Evolutionary conservation across 441 rosid genomes (phyloP), one percentile per base, ranked within the genome.

Genomic region (Erodium trifolium): DNA sequence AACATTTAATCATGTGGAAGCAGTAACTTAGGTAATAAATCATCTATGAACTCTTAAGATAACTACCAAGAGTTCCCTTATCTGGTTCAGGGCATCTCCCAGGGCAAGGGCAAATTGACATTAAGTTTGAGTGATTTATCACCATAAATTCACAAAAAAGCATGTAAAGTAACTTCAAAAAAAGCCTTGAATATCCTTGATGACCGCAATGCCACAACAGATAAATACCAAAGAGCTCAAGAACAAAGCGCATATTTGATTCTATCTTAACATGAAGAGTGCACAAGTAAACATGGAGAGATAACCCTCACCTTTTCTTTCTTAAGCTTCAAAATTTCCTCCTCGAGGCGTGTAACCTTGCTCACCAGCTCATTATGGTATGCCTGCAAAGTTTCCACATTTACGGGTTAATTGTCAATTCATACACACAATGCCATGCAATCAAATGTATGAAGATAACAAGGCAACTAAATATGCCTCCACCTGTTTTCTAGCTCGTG

Each of bases 311-410:
- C 86, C 86, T 78, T 77, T 68, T 83, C 86, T 72, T 74, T 77
- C 78, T 80, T 80, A 45, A 83, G 80, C 77, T 76, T 83, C 31
- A 71, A 41, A 75, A 73, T 83, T 43, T 72, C 74, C 70, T 78
- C 82, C 71, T 83, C 86, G 31, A 83, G 57, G 1, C 57, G 73
- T 14, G 84, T 77, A 72, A 83, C 81, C 78, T 83, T 83, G 75
- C 17, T 65, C 57, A 80, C 81, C 39, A 83, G 76, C 77, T 80
- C 84, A 67, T 80, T 75, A 70, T 80, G 84, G 71, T 83, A 83
- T 49, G 84, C 86, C 86, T 83, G 80, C 68, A 34, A 60, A 3
- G 39, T 49, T 53, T 27, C 67, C 68, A 67, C 55, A 67, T 34
- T 7, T 34, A 64, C 45, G 18, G 45, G 43, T 14, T 29, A 69